Evolutionary conservation across 164 flowering plant species (phyloP), one percentile per base, ranked within the genome.

Genomic region (grape (Vitis vinifera)): DNA sequence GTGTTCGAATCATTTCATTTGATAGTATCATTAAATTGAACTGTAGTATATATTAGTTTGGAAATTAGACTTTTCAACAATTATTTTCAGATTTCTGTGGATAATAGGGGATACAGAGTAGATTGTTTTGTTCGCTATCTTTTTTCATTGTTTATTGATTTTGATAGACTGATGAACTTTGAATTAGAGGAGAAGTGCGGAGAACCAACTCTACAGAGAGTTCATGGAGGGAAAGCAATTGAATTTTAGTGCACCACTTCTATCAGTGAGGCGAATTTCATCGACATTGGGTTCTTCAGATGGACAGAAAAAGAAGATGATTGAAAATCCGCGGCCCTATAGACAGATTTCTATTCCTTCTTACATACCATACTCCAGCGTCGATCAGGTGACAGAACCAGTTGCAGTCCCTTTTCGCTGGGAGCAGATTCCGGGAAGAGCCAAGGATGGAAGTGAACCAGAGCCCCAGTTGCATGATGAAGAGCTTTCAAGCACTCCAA

Each of bases 381-480:
- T 63, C 55, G 83, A 74, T 2, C 83, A 85, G 63, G 83, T 81
- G 10, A 80, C 81, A 2, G 74, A 87, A 70, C 87, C 89, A 29
- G 88, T 68, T 51, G 76, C 89, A 3, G 88, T 88, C 51, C 92
- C 97, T 48, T 94, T 94, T 68, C 0, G 69, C 50, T 92, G 98
- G 98, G 93, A 89, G 75, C 82, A 84, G 53, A 79, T 71, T 48
- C 89, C 93, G 10, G 91, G 89, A 50, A 73, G 55, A 59, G 68
- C 86, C 3, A 89, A 89, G 77, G 66, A 74, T 52, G 72, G 58
- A 11, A 19, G 47, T 17, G 69, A 62, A 10, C 66, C 59, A 8
- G 73, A 49, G 59, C 16, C 66, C 15, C 60, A 49, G 8, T 37
- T 37, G 44, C 53, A 51, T 37, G 67, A 19, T 16, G 66, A 78